phyloP scores from a whole-genome alignment of 176 grass and related monocot species.

The Ensete glaucum region DNA sequence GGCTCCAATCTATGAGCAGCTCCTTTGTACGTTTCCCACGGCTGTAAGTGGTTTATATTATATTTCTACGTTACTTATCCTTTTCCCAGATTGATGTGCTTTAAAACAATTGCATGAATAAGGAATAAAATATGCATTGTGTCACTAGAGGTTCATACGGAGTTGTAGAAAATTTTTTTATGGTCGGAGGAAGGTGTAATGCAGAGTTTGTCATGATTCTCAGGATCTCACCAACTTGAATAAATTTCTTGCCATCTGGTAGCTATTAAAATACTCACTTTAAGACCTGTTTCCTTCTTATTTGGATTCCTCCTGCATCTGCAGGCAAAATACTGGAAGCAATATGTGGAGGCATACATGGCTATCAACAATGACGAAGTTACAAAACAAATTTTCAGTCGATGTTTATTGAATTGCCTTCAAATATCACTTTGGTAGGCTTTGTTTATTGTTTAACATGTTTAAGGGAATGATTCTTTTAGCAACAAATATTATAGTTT shows the following conservation, averaged over 20 bases:
- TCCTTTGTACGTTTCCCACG: constrained; percentile 72
- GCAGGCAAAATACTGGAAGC: constrained; percentile 94
- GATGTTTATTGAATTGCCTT: constrained; percentile 83
- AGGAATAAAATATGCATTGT: no score
- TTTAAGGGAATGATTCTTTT: background rate
- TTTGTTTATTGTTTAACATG: background rate
- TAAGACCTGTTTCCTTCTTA: background rate
- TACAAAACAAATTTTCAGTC: constrained; percentile 86
- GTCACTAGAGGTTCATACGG: no score
- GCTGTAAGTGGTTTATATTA: constrained; percentile 29
- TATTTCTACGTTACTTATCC: no score
- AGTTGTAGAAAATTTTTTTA: no score
- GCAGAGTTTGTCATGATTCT: no score
- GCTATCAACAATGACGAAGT: constrained; percentile 57
- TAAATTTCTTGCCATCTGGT: no score
- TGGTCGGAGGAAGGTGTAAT: no score
- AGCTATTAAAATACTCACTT: background rate
- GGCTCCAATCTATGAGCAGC: constrained; percentile 33
- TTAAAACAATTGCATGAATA: background rate
- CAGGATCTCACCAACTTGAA: no score
- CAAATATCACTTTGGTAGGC: constrained; percentile 76
- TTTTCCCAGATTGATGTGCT: background rate
- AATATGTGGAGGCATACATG: constrained; percentile 91
- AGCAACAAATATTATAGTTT: background rate
- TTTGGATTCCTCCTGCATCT: background rate